Evolutionary conservation across 2,329 filamentous ascomycete genomes (phyloP).

Genomic region (Dactylonectria macrodidyma): DNA sequence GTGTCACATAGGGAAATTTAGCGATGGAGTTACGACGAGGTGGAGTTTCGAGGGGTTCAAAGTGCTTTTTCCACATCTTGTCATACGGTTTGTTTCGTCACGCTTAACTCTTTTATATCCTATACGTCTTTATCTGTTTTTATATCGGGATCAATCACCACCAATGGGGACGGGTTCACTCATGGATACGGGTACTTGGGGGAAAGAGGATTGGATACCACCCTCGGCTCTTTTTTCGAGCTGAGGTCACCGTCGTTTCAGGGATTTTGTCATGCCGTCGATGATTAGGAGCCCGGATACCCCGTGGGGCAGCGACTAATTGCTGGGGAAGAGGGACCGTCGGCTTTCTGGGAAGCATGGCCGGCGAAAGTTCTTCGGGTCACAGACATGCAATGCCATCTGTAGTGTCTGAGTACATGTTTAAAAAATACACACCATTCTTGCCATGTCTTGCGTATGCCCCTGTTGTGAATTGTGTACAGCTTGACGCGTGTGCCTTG

Average conservation of each 20-base stretch:
- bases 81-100: slow-evolving; percentile 26
- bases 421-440: slow-evolving; percentile 33
- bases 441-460: neutral
- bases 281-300: slow-evolving; percentile 49
- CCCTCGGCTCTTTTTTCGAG: slow-evolving; percentile 22
- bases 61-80: slow-evolving; percentile 23
- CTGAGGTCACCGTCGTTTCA: slow-evolving; percentile 39
- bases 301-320: slow-evolving; percentile 47
- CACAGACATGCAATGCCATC: slow-evolving; percentile 32
- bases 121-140: slow-evolving; percentile 22
- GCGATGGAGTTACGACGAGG: slow-evolving; percentile 52
- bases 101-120: slow-evolving; percentile 24
- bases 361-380: slow-evolving; percentile 34
- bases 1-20: slow-evolving; percentile 51
- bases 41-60: slow-evolving; percentile 46
- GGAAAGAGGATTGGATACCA: slow-evolving; percentile 42
- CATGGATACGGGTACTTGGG: slow-evolving; percentile 30
- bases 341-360: slow-evolving; percentile 25
- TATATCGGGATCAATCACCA: slow-evolving; percentile 33
- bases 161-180: slow-evolving; percentile 33
- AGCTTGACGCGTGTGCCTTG: too few species aligned
- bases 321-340: slow-evolving; percentile 37
- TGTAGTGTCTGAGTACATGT: slow-evolving; percentile 39
- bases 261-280: slow-evolving; percentile 43
- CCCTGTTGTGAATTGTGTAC: neutral